These are phyloP conservation scores for Eimeria maxima DNA, from an alignment of 169 alveolate species.

Conservation along the genomic window DNA sequence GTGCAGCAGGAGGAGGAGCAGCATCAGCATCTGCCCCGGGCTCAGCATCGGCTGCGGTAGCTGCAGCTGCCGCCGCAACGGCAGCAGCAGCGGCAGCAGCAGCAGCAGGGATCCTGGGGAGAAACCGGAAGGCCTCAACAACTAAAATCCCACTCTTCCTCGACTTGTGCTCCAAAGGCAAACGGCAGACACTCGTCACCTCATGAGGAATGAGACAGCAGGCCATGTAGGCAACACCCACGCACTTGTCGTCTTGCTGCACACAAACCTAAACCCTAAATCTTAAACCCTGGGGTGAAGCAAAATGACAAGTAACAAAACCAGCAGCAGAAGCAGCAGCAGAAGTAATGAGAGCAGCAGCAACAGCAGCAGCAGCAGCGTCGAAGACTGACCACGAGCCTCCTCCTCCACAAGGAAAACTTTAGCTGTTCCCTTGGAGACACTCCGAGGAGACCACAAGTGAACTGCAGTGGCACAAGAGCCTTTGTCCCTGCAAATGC, in stretches of 20 bases:
- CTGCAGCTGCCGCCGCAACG: conserved; percentile 27
- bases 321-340: neutral
- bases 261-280: neutral
- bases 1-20: neutral
- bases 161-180: conserved; percentile 43
- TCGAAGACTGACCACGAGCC: conserved; percentile 32
- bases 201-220: conserved; percentile 44
- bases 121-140: conserved; percentile 18
- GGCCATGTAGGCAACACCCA: conserved; percentile 50
- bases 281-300: neutral
- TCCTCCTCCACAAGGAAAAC: conserved; percentile 39
- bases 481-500: neutral
- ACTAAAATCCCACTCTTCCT: conserved; percentile 11
- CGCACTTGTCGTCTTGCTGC: conserved; percentile 68
- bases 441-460: conserved; percentile 18
- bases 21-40: neutral
- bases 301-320: neutral
- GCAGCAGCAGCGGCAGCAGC: conserved; percentile 59
- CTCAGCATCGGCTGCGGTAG: neutral
- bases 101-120: conserved; percentile 35
- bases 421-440: conserved; percentile 38
- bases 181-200: conserved; percentile 39
- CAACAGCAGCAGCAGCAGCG: too few relatives aligned
- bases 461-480: conserved; percentile 41
- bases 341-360: neutral